Evolutionary conservation across 805 yeast species (phyloP), one percentile per base, ranked within the genome.

Genomic region (Tetrapisispora namnaoensis): DNA sequence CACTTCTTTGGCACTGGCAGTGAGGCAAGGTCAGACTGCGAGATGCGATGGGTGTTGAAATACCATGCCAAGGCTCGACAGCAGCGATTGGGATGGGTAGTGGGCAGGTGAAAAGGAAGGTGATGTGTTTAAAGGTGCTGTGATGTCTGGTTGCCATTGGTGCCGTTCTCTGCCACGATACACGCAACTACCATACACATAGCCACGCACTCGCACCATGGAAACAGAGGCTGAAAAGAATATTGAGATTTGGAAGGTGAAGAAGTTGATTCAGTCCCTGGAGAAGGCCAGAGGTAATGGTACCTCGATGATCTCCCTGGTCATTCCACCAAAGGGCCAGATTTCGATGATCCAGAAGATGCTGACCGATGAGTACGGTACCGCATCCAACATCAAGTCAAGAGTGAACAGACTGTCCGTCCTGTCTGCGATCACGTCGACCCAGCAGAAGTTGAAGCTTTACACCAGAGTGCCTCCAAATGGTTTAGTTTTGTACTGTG

Each of bases 241-340:
- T 74, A 91, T 93, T 67, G 96, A 93, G 75, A 90, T 93, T 75
- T 93, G 99, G 99, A 93, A 93, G 81, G 82, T 93, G 77, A 91
- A 90, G 77, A 93, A 93, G 73, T 77, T 88, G 70, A 79, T 90
- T 77, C 86, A 86, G 70, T 79, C 84, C 52, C 77, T 93, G 59
- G 93, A 93, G 67, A 73, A 72, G 61, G 98, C 98, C 47, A 80
- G 96, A 69, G 99, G 99, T 69, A 93, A 91, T 68, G 99, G 99
- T 70, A 93, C 99, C 43, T 93, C 99, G 22, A 93, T 93, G 98
- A 93, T 93, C 65, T 89, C 97, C 27, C 76, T 93, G 66, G 86
- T 93, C 60, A 87, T 90, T 55, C 96, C 99, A 40, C 99, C 99
- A 60, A 83, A 80, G 67, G 91, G 95, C 51, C 99, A 93, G 71